Evolutionary conservation across 2,329 filamentous ascomycete genomes (phyloP), one percentile per base, ranked within the genome.

Genomic region (Fonsecaea monophora): DNA sequence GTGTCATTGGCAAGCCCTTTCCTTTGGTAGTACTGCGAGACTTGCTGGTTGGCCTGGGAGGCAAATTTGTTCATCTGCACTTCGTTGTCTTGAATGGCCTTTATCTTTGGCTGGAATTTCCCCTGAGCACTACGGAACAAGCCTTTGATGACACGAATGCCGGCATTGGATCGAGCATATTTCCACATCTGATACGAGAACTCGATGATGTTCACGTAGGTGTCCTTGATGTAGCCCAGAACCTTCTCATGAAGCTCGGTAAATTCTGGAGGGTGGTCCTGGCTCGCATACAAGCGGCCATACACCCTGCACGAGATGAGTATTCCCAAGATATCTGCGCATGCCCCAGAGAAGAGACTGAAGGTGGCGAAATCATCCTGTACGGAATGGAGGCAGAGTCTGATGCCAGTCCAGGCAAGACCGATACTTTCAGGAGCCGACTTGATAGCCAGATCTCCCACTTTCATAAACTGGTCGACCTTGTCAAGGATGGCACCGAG

Each of bases 391-490:
- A 50, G 45, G 45, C 45, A 50, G 45, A 50, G 45, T 50, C 45
- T 50, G 45, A 50, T 50, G 12, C 45, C 45, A 12, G 45, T 50
- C 45, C 45, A 50, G 18, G 45, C 45, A 25, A 50, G 45, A 21
- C 45, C 45, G 15, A 50, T 25, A 50, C 45, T 50, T 50, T 50
- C 45, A 21, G 45, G 45, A 12, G 45, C 45, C 3, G 45, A 50
- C 45, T 50, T 50, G 45, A 50, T 50, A 21, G 45, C 45, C 9
- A 50, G 45, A 50, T 50, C 45, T 50, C 45, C 45, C 45, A 50
- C 45, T 50, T 50, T 50, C 45, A 50, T 50, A 25, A 50, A 50
- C 45, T 50, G 45, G 45, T 50, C 45, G 45, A 50, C 45, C 45
- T 50, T 50, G 18, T 50, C 45, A 25, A 50, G 45, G 21, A 50